Evolutionary conservation across 2,329 filamentous ascomycete species (phyloP), one percentile per base, ranked within the genome.

Genomic region (Aureobasidium sp.): DNA sequence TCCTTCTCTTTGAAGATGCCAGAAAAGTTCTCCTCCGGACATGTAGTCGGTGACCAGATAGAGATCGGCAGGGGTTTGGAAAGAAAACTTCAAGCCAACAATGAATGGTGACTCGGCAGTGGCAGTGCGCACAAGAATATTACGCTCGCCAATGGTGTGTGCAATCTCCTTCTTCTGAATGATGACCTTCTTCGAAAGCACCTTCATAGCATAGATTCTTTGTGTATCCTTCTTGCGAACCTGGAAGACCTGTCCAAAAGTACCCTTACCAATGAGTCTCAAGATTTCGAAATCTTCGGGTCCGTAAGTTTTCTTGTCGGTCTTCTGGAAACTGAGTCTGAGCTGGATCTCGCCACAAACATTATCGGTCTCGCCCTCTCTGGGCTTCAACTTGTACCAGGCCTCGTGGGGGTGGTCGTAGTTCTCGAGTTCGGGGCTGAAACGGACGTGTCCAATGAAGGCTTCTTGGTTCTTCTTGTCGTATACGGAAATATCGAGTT

Each of bases 1-100:
- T 55, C 93, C 93, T 73, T 97, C 94, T 72, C 96, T 96, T 73
- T 99, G 94, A 62, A 99, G 77, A 78, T 99, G 94, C 93, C 94
- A 99, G 76, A 99, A 99, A 1, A 99, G 81, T 75, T 99, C 94
- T 62, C 94, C 94, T 42, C 94, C 94, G 16, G 94, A 99, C 94
- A 99, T 97, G 79, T 97, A 99, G 73, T 97, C 94, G 5, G 94
- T 97, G 14, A 99, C 94, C n/a, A 99, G 82, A 73, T 97, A 97
- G 2, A 99, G 83, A 74, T 99, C 94, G 4, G 92, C 94, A 1
- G 92, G 90, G 0, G 94, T 97, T 74, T 99, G 94, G 79, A 99
- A 99, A 0, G 94, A 97, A 73, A 97, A 99, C 71, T 99, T 99
- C 69, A 99, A 82, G 8, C 93, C 93, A 44, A 99, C 94, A 65